Evolutionary conservation across 495 filamentous ascomycete genomes (phyloP).

Genomic region (Aspergillus avenaceus): DNA sequence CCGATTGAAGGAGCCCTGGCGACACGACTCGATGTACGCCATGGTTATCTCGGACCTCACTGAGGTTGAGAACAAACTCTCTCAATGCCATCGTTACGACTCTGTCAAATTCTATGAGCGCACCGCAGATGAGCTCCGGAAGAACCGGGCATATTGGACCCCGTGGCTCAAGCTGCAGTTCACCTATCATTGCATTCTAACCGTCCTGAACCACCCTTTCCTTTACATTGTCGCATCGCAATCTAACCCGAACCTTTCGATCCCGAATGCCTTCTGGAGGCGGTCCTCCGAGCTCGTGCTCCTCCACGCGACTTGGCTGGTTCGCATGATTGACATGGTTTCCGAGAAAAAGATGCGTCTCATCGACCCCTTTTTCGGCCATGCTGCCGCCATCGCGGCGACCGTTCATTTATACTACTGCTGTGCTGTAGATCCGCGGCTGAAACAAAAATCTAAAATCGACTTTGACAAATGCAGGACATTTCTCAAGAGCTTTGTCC

Average conservation of each 20-base stretch:
- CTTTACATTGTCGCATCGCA: slow-evolving; percentile 46
- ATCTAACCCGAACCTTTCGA: slow-evolving; percentile 42
- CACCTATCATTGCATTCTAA: slow-evolving; percentile 42
- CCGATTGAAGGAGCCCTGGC: slow-evolving; percentile 41
- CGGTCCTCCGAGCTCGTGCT: slow-evolving; percentile 42
- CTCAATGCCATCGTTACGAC: slow-evolving; percentile 44
- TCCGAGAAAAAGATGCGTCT: slow-evolving; percentile 40
- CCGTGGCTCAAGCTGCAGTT: slow-evolving; percentile 46
- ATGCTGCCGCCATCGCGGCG: slow-evolving; percentile 40
- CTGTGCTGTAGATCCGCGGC: slow-evolving; percentile 37
- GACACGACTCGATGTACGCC: slow-evolving; percentile 43
- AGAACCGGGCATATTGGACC: slow-evolving; percentile 37
- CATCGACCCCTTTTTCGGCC: slow-evolving; percentile 43
- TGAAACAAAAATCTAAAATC: slow-evolving; percentile 43
- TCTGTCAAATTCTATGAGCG: slow-evolving; percentile 45
- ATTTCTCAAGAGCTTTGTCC: slow-evolving; percentile 37
- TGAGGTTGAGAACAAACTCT: slow-evolving; percentile 41
- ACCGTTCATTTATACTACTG: slow-evolving; percentile 46
- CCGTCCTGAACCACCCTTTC: slow-evolving; percentile 44
- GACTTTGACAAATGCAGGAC: slow-evolving; percentile 43
- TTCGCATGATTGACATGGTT: slow-evolving; percentile 48
- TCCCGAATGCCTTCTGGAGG: slow-evolving; percentile 45
- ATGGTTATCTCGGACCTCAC: slow-evolving; percentile 41
- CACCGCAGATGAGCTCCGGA: slow-evolving; percentile 29
- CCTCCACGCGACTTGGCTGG: slow-evolving; percentile 44